phyloP scores from a whole-genome alignment of 306 rosid species.

The Boehmeria nivea region DNA sequence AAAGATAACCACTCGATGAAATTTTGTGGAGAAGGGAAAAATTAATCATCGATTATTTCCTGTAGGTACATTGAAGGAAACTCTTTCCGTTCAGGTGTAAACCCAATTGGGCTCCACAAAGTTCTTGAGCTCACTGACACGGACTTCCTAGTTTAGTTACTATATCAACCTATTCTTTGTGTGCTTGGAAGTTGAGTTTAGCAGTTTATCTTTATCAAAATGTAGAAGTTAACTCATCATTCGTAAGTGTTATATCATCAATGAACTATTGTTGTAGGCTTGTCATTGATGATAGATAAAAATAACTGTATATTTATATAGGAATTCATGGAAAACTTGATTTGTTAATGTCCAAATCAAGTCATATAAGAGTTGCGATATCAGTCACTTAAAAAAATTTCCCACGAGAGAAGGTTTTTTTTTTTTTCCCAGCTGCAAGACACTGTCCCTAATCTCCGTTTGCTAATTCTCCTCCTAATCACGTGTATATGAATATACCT shows the following conservation, averaged over 20 bases:
- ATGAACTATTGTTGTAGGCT: neutral
- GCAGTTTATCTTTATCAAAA: constrained; percentile 33
- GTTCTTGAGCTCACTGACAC: constrained; percentile 90
- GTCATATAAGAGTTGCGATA: neutral
- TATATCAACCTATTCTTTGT: constrained; percentile 15
- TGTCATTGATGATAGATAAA: neutral
- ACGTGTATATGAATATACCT: no score
- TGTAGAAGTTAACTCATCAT: constrained; percentile 33
- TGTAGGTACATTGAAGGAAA: constrained; percentile 83
- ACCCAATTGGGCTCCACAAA: constrained; percentile 75
- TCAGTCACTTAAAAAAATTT: neutral
- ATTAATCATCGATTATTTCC: constrained; percentile 12
- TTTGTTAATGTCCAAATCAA: neutral
- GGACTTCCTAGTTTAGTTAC: constrained; percentile 71
- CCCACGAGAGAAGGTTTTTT: no score
- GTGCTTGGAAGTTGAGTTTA: constrained; percentile 27
- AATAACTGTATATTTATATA: constrained; percentile 1
- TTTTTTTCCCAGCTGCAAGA: no score
- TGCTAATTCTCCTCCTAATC: no score
- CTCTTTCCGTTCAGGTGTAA: constrained; percentile 81
- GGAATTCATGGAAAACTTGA: neutral
- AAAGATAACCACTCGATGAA: neutral
- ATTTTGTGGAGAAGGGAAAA: constrained; percentile 7
- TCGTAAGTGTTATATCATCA: neutral
- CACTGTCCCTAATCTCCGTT: no score